Evolutionary conservation across 495 filamentous ascomycete genomes (phyloP).

Genomic region (Choiromyces venosus): DNA sequence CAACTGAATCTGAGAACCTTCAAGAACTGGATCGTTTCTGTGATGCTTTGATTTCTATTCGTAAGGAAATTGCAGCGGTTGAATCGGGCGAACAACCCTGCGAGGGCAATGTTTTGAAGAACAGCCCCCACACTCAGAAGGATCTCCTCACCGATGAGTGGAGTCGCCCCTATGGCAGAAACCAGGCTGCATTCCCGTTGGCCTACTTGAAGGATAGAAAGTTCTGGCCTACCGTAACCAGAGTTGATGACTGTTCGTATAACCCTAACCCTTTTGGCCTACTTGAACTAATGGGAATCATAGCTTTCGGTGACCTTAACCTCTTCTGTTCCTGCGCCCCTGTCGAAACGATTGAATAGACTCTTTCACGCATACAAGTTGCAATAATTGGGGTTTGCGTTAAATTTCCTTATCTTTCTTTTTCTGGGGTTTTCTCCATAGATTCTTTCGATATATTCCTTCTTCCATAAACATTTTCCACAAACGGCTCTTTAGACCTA

Average conservation of each 20-base stretch:
- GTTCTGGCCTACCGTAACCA: slow-evolving; percentile 90
- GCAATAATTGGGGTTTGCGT: neutral
- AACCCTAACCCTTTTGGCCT: slow-evolving; percentile 2
- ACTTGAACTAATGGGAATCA: slow-evolving; percentile 40
- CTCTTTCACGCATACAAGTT: slow-evolving; percentile 7
- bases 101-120: slow-evolving; percentile 86
- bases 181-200: slow-evolving; percentile 84
- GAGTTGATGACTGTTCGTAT: slow-evolving; percentile 80
- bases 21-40: slow-evolving; percentile 94
- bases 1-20: slow-evolving; percentile 89
- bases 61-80: slow-evolving; percentile 75
- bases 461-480: slow-evolving; percentile 1
- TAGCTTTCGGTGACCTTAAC: slow-evolving; percentile 86
- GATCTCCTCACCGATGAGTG: slow-evolving; percentile 70
- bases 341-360: slow-evolving; percentile 56
- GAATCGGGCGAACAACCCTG: slow-evolving; percentile 73
- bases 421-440: slow-evolving; percentile 1
- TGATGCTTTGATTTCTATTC: slow-evolving; percentile 83
- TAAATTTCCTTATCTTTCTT: slow-evolving; percentile 7
- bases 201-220: slow-evolving; percentile 89
- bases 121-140: slow-evolving; percentile 79
- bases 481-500: slow-evolving; percentile 27
- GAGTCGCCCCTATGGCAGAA: slow-evolving; percentile 71
- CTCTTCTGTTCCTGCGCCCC: slow-evolving; percentile 93
- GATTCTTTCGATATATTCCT: slow-evolving; percentile 7